phyloP scores from a whole-genome alignment of 2,329 filamentous ascomycete genomes.

The Colletotrichum costaricense region DNA sequence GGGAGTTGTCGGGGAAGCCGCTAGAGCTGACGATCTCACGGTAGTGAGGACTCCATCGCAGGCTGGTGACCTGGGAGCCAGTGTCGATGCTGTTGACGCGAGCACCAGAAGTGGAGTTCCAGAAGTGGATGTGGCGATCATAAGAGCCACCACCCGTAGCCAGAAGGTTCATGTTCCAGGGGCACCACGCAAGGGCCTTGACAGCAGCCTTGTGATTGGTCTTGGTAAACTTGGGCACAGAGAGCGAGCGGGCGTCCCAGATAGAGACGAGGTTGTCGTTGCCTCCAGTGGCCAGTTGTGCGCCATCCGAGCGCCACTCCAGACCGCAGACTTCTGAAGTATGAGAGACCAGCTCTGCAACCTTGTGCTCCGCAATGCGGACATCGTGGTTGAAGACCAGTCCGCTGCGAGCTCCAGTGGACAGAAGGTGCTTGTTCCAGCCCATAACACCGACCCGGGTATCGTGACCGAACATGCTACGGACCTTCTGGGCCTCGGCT shows the following conservation, averaged over 20 bases:
- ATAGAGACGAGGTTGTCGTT: conserved; percentile 99
- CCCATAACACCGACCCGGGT: conserved; percentile 97
- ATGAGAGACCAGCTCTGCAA: conserved; percentile 95
- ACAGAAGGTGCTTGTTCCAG: conserved; percentile 98
- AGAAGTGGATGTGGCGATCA: conserved; percentile 99
- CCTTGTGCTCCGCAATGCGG: conserved; percentile 96
- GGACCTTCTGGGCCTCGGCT: conserved; percentile 92
- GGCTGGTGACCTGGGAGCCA: conserved; percentile 94
- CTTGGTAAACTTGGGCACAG: conserved; percentile 98
- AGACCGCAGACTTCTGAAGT: conserved; percentile 98
- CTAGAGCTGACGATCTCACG: conserved; percentile 98
- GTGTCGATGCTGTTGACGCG: conserved; percentile 99
- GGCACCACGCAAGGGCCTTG: conserved; percentile 98
- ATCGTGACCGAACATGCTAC: conserved; percentile 98
- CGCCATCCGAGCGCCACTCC: conserved; percentile 96
- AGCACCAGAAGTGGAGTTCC: conserved; percentile 98
- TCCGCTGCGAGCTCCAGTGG: conserved; percentile 92
- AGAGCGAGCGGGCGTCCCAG: conserved; percentile 95
- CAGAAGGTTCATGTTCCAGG: conserved; percentile 97
- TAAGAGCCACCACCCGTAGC: conserved; percentile 96
- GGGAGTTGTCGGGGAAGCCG: conserved; percentile 98
- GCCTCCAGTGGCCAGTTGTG: conserved; percentile 95
- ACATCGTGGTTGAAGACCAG: conserved; percentile 99
- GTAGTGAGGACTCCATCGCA: conserved; percentile 97
- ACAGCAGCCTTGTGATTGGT: conserved; percentile 99